Percentiles rank a stretch among this genome's conserved stretches.
phyloP scores from a whole-genome alignment of 179 eudicot genomes.

The Actinidia arguta region DNA sequence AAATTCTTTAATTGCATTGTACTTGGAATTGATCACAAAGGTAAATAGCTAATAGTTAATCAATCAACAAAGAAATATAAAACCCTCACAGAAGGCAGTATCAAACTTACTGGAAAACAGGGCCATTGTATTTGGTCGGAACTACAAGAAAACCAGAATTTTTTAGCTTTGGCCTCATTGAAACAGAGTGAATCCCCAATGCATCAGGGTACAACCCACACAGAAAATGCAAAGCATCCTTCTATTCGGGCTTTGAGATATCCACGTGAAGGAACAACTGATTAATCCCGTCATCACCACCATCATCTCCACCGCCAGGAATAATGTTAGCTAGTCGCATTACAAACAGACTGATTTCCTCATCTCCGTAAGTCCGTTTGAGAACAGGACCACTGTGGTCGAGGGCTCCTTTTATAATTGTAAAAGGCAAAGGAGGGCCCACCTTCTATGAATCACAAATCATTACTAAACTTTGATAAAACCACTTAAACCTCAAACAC shows the following conservation, averaged over 20 bases:
- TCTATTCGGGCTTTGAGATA: slow-evolving; percentile 67
- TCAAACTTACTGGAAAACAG: slow-evolving; percentile 71
- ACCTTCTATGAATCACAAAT: slow-evolving; percentile 59
- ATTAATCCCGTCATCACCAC: slow-evolving; percentile 58
- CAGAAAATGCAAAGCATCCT: slow-evolving; percentile 70
- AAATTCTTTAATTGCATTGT: neutral
- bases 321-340: slow-evolving; percentile 73
- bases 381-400: slow-evolving; percentile 78
- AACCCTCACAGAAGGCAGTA: neutral
- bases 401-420: slow-evolving; percentile 74
- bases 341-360: slow-evolving; percentile 77
- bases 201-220: slow-evolving; percentile 97
- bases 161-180: slow-evolving; percentile 72
- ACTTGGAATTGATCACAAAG: neutral
- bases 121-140: slow-evolving; percentile 67
- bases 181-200: slow-evolving; percentile 84
- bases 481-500: neutral
- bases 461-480: neutral
- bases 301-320: slow-evolving; percentile 50
- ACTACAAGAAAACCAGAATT: slow-evolving; percentile 45
- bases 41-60: neutral
- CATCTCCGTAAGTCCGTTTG: slow-evolving; percentile 56
- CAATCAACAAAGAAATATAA: neutral
- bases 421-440: slow-evolving; percentile 72
- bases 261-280: slow-evolving; percentile 89